These are phyloP conservation scores for Marasmius sp. DNA, from an alignment of 1,284 basidiomycete genomes.

Conservation along the genomic window DNA sequence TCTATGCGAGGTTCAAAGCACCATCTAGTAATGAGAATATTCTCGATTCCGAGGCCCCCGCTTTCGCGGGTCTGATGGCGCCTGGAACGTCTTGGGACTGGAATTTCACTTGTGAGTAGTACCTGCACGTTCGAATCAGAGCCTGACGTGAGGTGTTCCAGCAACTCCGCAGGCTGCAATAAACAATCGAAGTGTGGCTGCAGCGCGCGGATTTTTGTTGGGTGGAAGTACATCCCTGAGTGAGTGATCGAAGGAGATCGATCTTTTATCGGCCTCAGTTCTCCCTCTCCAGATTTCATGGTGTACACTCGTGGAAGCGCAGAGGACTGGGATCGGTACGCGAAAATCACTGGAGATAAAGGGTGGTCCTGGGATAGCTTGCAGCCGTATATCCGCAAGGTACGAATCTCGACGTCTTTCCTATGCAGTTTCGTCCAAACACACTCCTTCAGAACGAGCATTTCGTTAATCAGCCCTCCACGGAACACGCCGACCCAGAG, in stretches of 20 bases:
- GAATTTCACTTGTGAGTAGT: conserved; percentile 27
- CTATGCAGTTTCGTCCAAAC: not conserved
- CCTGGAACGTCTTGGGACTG: conserved; percentile 26
- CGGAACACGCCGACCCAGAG: conserved; percentile 5
- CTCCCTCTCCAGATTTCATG: conserved; percentile 33
- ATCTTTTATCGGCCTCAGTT: not conserved
- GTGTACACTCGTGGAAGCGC: conserved; percentile 38
- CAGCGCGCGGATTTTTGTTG: conserved; percentile 33
- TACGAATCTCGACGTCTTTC: conserved; percentile 10
- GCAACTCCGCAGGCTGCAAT: conserved; percentile 30
- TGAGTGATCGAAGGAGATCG: conserved; percentile 18
- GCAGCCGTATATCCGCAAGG: conserved; percentile 34
- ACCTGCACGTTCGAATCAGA: no score
- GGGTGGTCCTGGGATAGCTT: conserved; percentile 44
- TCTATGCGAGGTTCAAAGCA: not conserved
- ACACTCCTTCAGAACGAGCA: conserved; percentile 7
- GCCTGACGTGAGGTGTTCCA: no score
- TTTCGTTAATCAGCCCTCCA: not conserved
- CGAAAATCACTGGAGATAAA: conserved; percentile 32
- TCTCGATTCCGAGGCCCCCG: conserved; percentile 17
- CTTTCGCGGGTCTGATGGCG: conserved; percentile 15
- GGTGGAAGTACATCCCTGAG: conserved; percentile 39
- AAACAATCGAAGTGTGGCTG: conserved; percentile 25
- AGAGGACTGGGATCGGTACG: conserved; percentile 40
- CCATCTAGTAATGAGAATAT: conserved; percentile 19